A percentile compares a stretch with the other conserved stretches of the same genome.
Conservation (phyloP, 2,329 filamentous ascomycete species). For the Pseudonectria buxi region DNA sequence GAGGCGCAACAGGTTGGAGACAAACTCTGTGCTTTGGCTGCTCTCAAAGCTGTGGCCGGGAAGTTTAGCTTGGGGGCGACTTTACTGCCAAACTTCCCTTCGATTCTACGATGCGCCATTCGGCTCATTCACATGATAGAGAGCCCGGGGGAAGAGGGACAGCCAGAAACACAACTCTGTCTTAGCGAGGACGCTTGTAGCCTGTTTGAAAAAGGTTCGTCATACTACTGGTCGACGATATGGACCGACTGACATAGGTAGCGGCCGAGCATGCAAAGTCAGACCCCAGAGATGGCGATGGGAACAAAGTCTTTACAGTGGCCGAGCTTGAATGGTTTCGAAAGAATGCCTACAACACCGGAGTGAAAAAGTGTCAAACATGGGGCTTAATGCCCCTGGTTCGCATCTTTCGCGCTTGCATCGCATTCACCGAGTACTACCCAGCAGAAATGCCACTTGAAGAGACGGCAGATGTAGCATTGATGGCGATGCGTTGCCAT, state of each 20-base stretch:
- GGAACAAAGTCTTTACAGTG: constrained; percentile 47
- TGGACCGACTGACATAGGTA: constrained; percentile 9
- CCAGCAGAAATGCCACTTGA: constrained; percentile 38
- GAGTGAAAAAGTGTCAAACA: constrained; percentile 50
- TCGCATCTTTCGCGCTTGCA: constrained; percentile 48
- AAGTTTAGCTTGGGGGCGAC: constrained; percentile 15
- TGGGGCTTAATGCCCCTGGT: constrained; percentile 50
- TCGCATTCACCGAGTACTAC: constrained; percentile 45
- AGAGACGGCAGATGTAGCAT: constrained; percentile 40
- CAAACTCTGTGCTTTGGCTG: constrained; percentile 44
- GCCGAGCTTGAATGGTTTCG: constrained; percentile 78
- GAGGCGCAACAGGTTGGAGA: constrained; percentile 65
- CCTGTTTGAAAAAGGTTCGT: constrained; percentile 38
- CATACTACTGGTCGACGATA: constrained; percentile 2
- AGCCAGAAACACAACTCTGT: neutral
- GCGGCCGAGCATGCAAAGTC: constrained; percentile 24
- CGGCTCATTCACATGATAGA: constrained; percentile 40
- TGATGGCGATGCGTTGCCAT: constrained; percentile 62
- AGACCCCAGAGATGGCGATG: constrained; percentile 31
- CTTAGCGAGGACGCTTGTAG: constrained; percentile 46
- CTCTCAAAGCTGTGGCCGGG: constrained; percentile 29
- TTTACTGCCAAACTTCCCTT: constrained; percentile 26
- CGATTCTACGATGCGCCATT: constrained; percentile 44
- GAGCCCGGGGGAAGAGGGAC: constrained; percentile 20
- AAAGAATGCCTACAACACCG: constrained; percentile 73